Conservation (phyloP, 1,139 yeast genomes). For the Debaryomycetaceae sp. region DNA sequence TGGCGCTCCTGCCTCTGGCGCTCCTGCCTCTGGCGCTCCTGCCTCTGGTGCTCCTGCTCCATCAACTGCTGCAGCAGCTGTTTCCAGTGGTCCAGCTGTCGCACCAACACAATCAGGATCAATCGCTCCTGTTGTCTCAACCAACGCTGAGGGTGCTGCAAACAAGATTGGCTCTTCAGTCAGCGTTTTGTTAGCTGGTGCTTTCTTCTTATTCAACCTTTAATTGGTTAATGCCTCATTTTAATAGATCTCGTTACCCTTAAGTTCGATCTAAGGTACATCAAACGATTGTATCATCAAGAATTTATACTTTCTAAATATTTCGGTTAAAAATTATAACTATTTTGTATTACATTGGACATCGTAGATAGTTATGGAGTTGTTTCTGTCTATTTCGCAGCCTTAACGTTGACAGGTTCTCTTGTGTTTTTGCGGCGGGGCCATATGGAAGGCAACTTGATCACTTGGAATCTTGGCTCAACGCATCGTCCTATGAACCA, state of each 20-base stretch:
- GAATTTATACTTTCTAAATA: not conserved
- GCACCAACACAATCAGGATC: slow-evolving; percentile 4
- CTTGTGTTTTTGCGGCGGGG: slow-evolving; percentile 75
- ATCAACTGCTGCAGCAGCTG: not conserved
- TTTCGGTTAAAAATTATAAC: not conserved
- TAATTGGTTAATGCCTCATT: not conserved
- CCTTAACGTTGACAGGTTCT: slow-evolving; percentile 25
- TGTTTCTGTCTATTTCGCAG: slow-evolving; percentile 7
- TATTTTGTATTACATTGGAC: not conserved
- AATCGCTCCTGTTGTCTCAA: slow-evolving; percentile 7
- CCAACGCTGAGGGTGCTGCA: slow-evolving; percentile 15
- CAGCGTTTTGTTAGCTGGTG: slow-evolving; percentile 19
- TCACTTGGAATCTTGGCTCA: slow-evolving; percentile 86
- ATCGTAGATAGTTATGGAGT: not conserved
- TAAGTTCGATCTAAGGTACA: not conserved
- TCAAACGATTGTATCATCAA: not conserved
- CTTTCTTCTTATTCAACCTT: slow-evolving; percentile 8
- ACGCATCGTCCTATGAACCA: slow-evolving; percentile 94
- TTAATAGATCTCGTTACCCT: not conserved
- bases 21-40: slow-evolving; percentile 6
- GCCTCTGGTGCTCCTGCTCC: slow-evolving; percentile 2
- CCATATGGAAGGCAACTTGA: slow-evolving; percentile 85
- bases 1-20: not conserved
- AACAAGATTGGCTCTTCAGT: slow-evolving; percentile 15
- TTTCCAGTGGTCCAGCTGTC: not conserved